Conservation (phyloP, 768 basidiomycete species). For the Trametes meyenii region DNA sequence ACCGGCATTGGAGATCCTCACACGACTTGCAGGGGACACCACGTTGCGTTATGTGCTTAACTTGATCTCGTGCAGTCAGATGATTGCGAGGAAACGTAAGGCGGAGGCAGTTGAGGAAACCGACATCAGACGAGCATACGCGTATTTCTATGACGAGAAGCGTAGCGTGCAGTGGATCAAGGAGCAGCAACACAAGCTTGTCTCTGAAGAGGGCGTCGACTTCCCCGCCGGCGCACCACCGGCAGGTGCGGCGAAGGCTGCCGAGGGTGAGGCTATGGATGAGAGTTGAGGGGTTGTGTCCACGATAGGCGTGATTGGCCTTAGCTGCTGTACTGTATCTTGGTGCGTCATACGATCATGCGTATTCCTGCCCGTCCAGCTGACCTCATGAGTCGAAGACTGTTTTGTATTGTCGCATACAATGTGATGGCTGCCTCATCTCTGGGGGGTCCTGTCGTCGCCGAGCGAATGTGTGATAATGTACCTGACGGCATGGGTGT, state of each 20-base stretch:
- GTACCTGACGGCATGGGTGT: not conserved
- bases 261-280: conserved; percentile 38
- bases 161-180: conserved; percentile 90
- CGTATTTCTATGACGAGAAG: conserved; percentile 92
- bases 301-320: not conserved
- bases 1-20: conserved; percentile 77
- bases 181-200: conserved; percentile 74
- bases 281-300: conserved; percentile 27
- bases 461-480: not conserved
- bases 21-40: conserved; percentile 86
- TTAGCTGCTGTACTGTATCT: conserved; percentile 9
- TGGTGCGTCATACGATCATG: conserved; percentile 8
- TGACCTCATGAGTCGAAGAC: not conserved
- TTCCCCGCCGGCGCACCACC: conserved; percentile 29
- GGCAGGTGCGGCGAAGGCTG: conserved; percentile 1
- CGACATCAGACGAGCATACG: conserved; percentile 83
- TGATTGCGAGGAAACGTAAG: conserved; percentile 84
- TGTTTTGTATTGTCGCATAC: conserved; percentile 1
- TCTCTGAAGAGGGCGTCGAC: conserved; percentile 69
- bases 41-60: conserved; percentile 94
- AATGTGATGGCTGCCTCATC: not conserved
- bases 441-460: not conserved
- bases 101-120: conserved; percentile 79
- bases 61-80: conserved; percentile 89
- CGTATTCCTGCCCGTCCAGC: not conserved